Evolutionary conservation across 2,329 filamentous ascomycete genomes (phyloP), one percentile per base, ranked within the genome.

Genomic region (Cadophora luteo-olivacea): DNA sequence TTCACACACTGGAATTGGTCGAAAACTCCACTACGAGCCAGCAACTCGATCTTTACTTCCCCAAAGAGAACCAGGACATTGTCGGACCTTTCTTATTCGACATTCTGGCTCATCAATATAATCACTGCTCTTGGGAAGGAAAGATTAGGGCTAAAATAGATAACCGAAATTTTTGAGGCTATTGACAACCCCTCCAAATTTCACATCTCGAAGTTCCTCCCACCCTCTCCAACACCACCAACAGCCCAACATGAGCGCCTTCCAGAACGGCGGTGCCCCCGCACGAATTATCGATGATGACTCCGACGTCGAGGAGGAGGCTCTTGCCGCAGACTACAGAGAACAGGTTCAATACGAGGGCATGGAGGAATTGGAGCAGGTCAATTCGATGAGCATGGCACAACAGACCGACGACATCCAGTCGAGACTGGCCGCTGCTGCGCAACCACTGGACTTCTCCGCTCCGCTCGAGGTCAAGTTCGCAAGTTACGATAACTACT

Each of bases 401-500:
- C 89, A 90, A 78, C 92, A 93, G 81, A 86, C 89, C 79, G 93
- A 97, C 81, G 96, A 98, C 79, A 93, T 99, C 77, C 94, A 98
- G 84, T 91, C 93, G 72, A 92, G 96, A 80, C 87, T 99, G 72
- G 91, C 91, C 73, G 93, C 94, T 74, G 96, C 96, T 69, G 96
- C 96, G 73, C 95, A 96, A 78, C 96, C 96, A 63, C 87, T 99
- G 74, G 96, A 99, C 80, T 98, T 97, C 82, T 94, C 96, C 79
- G 96, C 96, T 60, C 93, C 94, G 41, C 87, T 99, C 67, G 96
- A 98, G 82, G 92, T 93, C 81, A 98, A 98, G 85, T 97, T 98
- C 84, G 91, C 93, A 81, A 97, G 94, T 85, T 99, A 99, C 86
- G 96, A 99, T 84, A 93, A 93, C 81, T 99, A 99, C 88, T 99